These are phyloP conservation scores for Psilocybe sp. DNA, from an alignment of 768 basidiomycete species.

Conservation along the genomic window DNA sequence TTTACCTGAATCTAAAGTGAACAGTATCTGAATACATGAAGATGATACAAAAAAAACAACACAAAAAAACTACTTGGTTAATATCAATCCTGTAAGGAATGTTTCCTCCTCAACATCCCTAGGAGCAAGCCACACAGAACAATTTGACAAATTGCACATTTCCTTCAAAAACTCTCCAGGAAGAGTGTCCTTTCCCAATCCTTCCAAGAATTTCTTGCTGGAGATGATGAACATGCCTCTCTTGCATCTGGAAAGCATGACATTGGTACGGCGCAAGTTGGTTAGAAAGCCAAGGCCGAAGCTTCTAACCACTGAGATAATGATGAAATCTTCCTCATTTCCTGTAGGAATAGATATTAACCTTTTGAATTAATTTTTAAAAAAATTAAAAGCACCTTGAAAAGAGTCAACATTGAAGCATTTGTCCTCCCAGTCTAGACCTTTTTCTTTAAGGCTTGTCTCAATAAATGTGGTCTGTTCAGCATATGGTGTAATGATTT, in stretches of 20 bases:
- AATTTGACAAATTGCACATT: constrained; percentile 19
- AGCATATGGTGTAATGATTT: constrained; percentile 83
- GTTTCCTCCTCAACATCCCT: constrained; percentile 36
- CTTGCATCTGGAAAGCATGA: constrained; percentile 84
- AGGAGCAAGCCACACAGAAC: constrained; percentile 35
- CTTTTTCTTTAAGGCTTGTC: constrained; percentile 44
- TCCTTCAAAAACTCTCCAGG: constrained; percentile 39
- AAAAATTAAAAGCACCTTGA: constrained; percentile 51
- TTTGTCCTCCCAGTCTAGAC: constrained; percentile 62
- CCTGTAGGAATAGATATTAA: constrained; percentile 41
- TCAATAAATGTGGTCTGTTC: constrained; percentile 65
- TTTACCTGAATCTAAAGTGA: background rate
- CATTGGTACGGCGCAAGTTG: constrained; percentile 72
- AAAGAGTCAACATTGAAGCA: constrained; percentile 87
- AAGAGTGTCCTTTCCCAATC: constrained; percentile 44
- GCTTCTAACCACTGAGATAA: constrained; percentile 68
- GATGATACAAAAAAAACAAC: background rate
- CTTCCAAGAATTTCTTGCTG: constrained; percentile 57
- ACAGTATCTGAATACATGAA: background rate
- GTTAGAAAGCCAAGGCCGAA: constrained; percentile 63
- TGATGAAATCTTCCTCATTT: constrained; percentile 79
- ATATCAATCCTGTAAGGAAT: constrained; percentile 3
- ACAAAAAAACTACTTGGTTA: background rate
- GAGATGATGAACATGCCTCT: constrained; percentile 74
- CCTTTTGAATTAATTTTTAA: background rate